These are phyloP conservation scores for Arabis alpina DNA, from an alignment of 345 rosid genomes.

Conservation along the genomic window DNA sequence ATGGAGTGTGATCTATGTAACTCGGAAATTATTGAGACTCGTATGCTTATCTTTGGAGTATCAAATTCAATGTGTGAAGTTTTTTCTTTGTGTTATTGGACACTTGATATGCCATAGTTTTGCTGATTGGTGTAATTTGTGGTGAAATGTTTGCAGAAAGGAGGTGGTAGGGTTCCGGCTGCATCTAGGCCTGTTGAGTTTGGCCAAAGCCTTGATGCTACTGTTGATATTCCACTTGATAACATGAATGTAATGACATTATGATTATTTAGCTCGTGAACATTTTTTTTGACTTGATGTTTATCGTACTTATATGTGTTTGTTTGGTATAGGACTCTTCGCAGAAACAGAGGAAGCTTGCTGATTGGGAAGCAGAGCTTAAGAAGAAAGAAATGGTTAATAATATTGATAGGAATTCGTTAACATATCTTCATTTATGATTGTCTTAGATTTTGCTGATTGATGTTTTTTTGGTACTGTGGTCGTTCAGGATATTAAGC, in stretches of 20 bases:
- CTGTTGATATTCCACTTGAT: conserved; percentile 90
- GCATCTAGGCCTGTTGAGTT: conserved; percentile 64
- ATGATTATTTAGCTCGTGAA: background rate
- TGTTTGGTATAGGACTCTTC: conserved; percentile 59
- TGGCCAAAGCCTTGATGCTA: conserved; percentile 77
- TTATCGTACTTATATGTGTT: conserved; percentile 31
- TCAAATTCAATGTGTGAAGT: background rate
- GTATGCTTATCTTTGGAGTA: too few species aligned
- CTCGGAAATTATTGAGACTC: too few species aligned
- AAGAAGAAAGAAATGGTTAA: conserved; percentile 78
- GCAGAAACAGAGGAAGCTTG: conserved; percentile 76
- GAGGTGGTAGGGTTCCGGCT: conserved; percentile 65
- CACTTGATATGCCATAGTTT: background rate
- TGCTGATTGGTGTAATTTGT: conserved; percentile 5
- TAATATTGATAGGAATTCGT: background rate
- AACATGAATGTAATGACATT: conserved; percentile 63
- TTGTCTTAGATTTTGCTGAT: background rate
- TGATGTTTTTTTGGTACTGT: background rate
- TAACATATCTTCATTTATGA: background rate
- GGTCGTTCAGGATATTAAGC: conserved; percentile 40
- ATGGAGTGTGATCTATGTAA: too few species aligned
- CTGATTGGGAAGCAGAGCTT: conserved; percentile 92
- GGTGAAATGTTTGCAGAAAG: conserved; percentile 55
- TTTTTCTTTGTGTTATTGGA: background rate
- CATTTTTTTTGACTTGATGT: conserved; percentile 33